Evolutionary conservation across 2,329 filamentous ascomycete species (phyloP), one percentile per base, ranked within the genome.

Genomic region (Botryotinia narcissicola): DNA sequence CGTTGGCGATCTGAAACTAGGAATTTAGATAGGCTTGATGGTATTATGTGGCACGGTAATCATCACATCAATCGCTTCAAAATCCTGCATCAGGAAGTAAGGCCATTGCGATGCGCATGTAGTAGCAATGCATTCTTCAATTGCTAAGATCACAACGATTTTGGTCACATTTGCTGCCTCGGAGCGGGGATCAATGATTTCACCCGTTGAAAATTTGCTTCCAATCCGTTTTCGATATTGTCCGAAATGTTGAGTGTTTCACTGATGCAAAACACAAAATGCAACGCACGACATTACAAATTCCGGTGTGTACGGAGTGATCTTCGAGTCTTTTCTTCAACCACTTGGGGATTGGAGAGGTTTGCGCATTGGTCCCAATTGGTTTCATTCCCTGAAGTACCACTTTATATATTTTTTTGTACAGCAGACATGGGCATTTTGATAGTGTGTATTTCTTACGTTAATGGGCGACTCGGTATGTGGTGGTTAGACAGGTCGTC

Each of bases 71-170:
- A 66, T 51, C 44, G 12, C 44, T 66, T 32, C 44, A 25, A 29
- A 37, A 14, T 40, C 10, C 51, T 16, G 51, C n/a, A 16, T 54
- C 25, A 54, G 5, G 3, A 64, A 14, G 14, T 8, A 64, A 6
- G 29, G 5, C 44, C 9, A 4, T 48, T 46, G 42, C 6, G 62
- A 10, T 22, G 42, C 62, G 5, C 9, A 12, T 67, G 18, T 10
- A 18, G 48, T 68, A 54, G 48, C 64, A 66, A 48, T 66, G 62
- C 62, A 32, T 68, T 68, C 46, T 57, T 29, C 25, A 42, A 68
- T 51, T 40, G 18, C 14, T 42, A 9, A 42, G 10, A 54, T 42
- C 29, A 35, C 12, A 42, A 40, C 35, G 35, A 25, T 42, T 25
- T 51, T 10, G 44, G 32, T 18, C 35, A 25, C 46, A 40, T 54